Evolutionary conservation across 768 basidiomycete species (phyloP).

Genomic region (Tubosaeta brunneosetosa): DNA sequence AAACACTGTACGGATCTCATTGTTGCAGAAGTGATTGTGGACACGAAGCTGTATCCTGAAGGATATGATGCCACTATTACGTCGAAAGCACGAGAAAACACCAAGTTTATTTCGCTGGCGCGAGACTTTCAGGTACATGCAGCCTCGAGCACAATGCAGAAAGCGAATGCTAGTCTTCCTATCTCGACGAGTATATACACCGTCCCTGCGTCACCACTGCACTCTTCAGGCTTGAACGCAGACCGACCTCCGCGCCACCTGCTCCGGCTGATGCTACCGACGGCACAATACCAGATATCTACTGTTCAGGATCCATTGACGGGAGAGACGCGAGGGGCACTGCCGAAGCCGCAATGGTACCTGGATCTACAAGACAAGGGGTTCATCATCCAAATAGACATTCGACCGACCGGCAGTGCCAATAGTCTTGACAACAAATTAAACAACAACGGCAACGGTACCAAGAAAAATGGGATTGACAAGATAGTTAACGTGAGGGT

Average conservation of each 20-base stretch:
- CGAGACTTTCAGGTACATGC: background rate
- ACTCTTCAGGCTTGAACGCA: constrained; percentile 61
- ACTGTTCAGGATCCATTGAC: constrained; percentile 80
- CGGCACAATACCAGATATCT: constrained; percentile 71
- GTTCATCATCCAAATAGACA: constrained; percentile 51
- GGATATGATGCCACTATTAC: constrained; percentile 59
- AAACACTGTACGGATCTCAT: constrained; percentile 63
- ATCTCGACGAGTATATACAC: constrained; percentile 61
- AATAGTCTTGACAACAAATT: constrained; percentile 6
- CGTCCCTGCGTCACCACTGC: constrained; percentile 77
- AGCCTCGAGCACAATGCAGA: background rate
- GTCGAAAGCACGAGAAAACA: constrained; percentile 40
- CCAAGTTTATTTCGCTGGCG: constrained; percentile 35
- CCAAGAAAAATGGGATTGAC: constrained; percentile 8
- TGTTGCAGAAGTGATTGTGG: constrained; percentile 74
- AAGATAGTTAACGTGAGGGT: constrained; percentile 26
- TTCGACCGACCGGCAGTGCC: constrained; percentile 44
- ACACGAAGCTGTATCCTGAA: constrained; percentile 72
- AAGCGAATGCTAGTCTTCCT: constrained; percentile 37
- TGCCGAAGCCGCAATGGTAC: constrained; percentile 71
- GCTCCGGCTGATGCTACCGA: constrained; percentile 73
- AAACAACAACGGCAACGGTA: background rate
- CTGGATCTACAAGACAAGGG: constrained; percentile 56
- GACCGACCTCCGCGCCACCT: constrained; percentile 63
- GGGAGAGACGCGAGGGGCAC: constrained; percentile 55